Evolutionary conservation across 2,329 filamentous ascomycete species (phyloP).

Genomic region (Fusarium floridanum): DNA sequence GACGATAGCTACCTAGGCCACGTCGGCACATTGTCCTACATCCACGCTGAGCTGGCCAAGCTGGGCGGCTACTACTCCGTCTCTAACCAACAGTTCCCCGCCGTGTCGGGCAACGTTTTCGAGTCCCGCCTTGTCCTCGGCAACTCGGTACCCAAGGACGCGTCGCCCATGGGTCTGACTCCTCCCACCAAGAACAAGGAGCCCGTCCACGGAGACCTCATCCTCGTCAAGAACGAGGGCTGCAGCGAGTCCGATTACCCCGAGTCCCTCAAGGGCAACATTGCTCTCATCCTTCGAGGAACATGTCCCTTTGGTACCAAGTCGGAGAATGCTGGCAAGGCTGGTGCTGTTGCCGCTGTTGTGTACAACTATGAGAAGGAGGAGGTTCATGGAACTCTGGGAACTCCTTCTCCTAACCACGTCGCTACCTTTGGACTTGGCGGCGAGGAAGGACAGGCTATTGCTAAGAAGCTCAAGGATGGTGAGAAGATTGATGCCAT

Average conservation of each 20-base stretch:
- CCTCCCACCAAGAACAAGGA: conserved; percentile 73
- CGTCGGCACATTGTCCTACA: conserved; percentile 72
- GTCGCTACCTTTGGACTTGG: conserved; percentile 78
- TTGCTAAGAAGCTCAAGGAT: conserved; percentile 66
- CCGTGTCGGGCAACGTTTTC: conserved; percentile 70
- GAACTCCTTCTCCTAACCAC: conserved; percentile 68
- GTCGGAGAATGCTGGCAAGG: conserved; percentile 74
- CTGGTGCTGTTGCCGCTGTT: conserved; percentile 78
- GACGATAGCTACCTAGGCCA: conserved; percentile 66
- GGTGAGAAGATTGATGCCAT: conserved; percentile 65
- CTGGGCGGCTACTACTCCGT: conserved; percentile 73
- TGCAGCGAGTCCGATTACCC: conserved; percentile 76
- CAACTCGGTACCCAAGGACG: conserved; percentile 62
- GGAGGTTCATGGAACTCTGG: conserved; percentile 76
- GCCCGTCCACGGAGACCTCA: conserved; percentile 69
- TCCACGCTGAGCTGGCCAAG: conserved; percentile 66
- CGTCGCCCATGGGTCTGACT: conserved; percentile 73
- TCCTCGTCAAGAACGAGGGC: conserved; percentile 73
- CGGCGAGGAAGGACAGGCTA: conserved; percentile 67
- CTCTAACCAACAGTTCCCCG: conserved; percentile 73
- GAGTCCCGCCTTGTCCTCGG: conserved; percentile 71
- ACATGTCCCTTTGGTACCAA: conserved; percentile 79
- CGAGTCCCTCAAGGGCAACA: conserved; percentile 67
- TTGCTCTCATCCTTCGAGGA: conserved; percentile 79
- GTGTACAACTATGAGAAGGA: conserved; percentile 81